These are phyloP conservation scores for Kluyveromyces wickerhamii DNA, from an alignment of 805 yeast species.

Conservation along the genomic window DNA sequence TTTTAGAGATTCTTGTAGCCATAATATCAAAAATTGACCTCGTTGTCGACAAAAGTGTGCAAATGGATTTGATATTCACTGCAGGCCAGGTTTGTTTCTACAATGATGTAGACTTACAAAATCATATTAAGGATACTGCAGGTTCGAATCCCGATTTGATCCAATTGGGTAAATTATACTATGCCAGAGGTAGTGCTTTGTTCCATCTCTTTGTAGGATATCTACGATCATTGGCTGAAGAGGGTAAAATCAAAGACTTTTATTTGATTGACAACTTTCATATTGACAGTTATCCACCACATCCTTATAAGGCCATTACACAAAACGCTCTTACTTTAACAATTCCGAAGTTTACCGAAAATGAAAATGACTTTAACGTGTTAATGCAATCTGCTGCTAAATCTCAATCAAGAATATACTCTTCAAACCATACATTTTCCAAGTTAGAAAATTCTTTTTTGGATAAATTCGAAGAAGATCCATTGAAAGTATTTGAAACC, in stretches of 20 bases:
- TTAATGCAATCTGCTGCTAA: slow-evolving; percentile 31
- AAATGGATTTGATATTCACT: slow-evolving; percentile 29
- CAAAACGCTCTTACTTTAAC: slow-evolving; percentile 32
- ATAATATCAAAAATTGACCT: slow-evolving; percentile 26
- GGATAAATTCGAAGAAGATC: slow-evolving; percentile 36
- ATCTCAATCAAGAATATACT: slow-evolving; percentile 29
- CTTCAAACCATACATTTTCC: slow-evolving; percentile 29
- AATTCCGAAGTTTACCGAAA: slow-evolving; percentile 18
- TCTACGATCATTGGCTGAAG: slow-evolving; percentile 27
- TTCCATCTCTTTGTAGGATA: slow-evolving; percentile 30
- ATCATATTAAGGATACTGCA: slow-evolving; percentile 2
- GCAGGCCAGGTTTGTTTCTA: slow-evolving; percentile 33
- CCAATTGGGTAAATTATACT: slow-evolving; percentile 28
- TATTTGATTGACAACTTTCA: slow-evolving; percentile 28
- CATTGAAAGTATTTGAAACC: slow-evolving; percentile 28
- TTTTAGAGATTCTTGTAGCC: slow-evolving; percentile 29
- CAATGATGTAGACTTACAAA: slow-evolving; percentile 16
- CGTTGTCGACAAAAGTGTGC: slow-evolving; percentile 23
- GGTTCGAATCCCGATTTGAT: slow-evolving; percentile 22
- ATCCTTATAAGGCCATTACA: slow-evolving; percentile 26
- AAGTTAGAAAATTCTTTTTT: slow-evolving; percentile 35
- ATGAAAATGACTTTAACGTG: slow-evolving; percentile 26
- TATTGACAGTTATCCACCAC: slow-evolving; percentile 30
- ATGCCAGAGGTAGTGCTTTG: slow-evolving; percentile 30
- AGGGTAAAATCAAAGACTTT: slow-evolving; percentile 26